phyloP scores from a whole-genome alignment of 129 eudicot species.

The Apium graveolens region DNA sequence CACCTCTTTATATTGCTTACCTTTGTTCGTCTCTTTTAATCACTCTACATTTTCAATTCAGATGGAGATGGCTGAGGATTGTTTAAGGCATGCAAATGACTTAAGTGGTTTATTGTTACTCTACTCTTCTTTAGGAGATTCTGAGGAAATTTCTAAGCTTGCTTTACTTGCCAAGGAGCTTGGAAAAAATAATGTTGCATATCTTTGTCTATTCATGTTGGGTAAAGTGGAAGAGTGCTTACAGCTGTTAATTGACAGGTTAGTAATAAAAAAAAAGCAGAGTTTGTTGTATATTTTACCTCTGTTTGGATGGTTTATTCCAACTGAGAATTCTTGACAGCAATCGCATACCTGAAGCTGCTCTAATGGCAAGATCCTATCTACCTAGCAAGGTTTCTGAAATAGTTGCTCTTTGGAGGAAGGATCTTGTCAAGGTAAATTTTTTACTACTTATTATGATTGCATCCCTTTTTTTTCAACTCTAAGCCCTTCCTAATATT shows the following conservation, averaged over 20 bases:
- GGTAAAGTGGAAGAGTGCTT: slow-evolving; percentile 96
- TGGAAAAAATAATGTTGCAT: slow-evolving; percentile 96
- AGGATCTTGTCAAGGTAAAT: slow-evolving; percentile 77
- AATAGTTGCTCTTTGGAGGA: slow-evolving; percentile 90
- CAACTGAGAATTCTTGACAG: slow-evolving; percentile 35
- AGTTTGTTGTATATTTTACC: slow-evolving; percentile 5
- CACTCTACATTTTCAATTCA: slow-evolving; percentile 24
- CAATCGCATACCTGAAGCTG: slow-evolving; percentile 98
- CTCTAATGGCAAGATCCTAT: slow-evolving; percentile 95
- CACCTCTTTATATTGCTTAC: background rate
- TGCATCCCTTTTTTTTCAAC: background rate
- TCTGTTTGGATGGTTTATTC: slow-evolving; percentile 11
- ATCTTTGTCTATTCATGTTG: slow-evolving; percentile 84
- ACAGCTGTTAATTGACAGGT: slow-evolving; percentile 93
- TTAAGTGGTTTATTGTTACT: slow-evolving; percentile 90
- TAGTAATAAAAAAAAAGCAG: slow-evolving; percentile 15
- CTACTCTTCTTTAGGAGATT: slow-evolving; percentile 91
- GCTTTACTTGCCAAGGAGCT: slow-evolving; percentile 74
- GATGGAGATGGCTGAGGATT: slow-evolving; percentile 95
- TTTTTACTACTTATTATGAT: background rate
- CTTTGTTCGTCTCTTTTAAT: slow-evolving; percentile 4
- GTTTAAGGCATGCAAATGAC: slow-evolving; percentile 84
- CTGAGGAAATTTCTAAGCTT: slow-evolving; percentile 72
- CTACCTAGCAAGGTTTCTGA: slow-evolving; percentile 99
- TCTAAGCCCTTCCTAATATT: background rate